Evolutionary conservation across 140 eudicot genomes (phyloP).

Genomic region (Bidens hawaiensis): DNA sequence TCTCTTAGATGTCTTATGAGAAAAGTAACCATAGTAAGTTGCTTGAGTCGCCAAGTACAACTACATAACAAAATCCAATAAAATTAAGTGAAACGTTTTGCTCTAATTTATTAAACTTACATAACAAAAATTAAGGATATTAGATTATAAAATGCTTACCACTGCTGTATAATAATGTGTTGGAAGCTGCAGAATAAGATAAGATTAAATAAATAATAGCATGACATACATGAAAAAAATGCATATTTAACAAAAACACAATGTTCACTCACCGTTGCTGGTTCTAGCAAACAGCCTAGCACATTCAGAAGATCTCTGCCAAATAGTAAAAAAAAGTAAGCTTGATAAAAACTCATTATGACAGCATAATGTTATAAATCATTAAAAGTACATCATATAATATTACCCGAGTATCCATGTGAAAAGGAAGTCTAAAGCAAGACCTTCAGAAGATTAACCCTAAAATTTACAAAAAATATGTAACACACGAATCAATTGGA

Average conservation of each 20-base stretch:
- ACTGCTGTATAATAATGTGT: constrained; percentile 69
- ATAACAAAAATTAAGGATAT: neutral
- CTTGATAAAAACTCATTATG: neutral
- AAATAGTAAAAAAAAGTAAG: constrained; percentile 9
- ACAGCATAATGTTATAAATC: neutral
- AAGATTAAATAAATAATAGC: constrained; percentile 19
- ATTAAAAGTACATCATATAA: neutral
- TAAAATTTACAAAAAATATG: no score
- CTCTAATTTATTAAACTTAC: neutral
- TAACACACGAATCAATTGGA: no score
- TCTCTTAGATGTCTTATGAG: constrained; percentile 37
- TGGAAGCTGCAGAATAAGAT: constrained; percentile 65
- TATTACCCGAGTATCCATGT: constrained; percentile 84
- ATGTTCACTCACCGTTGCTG: constrained; percentile 63
- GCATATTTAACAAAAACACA: neutral
- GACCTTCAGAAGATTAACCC: constrained; percentile 76
- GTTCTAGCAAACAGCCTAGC: constrained; percentile 84
- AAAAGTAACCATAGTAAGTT: constrained; percentile 55
- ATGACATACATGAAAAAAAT: neutral
- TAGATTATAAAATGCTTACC: constrained; percentile 36
- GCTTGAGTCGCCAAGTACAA: constrained; percentile 65
- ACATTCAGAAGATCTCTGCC: constrained; percentile 75
- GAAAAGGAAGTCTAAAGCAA: constrained; percentile 55
- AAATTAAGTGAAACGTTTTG: neutral
- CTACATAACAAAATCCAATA: constrained; percentile 35